Evolutionary conservation across 768 basidiomycete species (phyloP), one percentile per base, ranked within the genome.

Genomic region (Termitomyces sp.): DNA sequence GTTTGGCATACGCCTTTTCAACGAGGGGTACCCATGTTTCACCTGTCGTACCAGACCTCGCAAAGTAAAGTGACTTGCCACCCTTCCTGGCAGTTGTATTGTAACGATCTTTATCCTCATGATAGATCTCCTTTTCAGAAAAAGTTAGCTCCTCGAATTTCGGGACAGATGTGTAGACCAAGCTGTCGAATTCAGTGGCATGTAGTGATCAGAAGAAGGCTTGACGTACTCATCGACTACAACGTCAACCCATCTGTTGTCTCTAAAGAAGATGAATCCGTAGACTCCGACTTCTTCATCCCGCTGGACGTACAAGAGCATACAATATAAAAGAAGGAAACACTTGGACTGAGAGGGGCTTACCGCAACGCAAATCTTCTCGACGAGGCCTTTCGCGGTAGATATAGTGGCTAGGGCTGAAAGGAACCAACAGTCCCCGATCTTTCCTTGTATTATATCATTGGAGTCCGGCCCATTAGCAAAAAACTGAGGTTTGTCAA

Each of bases 401-500:
- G 80, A 73, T 31, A 82, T 75, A 3, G 78, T 81, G 2, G 81
- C 74, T 12, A 84, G 64, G 1, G 81, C 83, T 6, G 76, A 77
- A 7, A 84, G 62, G 64, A 84, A 82, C 80, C 80, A 84, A 61
- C 82, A 83, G 60, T 84, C 78, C 0, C 77, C 80, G n/a, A 83
- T 62, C 4, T 62, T 65, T 13, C 83, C 82, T 69, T 83, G 82
- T 2, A 77, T 70, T 36, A 83, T 76, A 59, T 82, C 82, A 51
- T 74, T 75, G 2, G 75, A 75, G 47, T 73, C 72, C 0, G 77
- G 73, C 26, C 75, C 79, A 49, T 78, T 72, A n/a, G 75, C 66
- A 59, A 78, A 79, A 66, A 83, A 83, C 29, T 75, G 69, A 1
- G 81, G 81, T 1, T 79, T 73, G 15, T 79, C 74, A 59, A 83